Conservation (phyloP, 2,329 filamentous ascomycete genomes). For the Fusarium albosuccineum region DNA sequence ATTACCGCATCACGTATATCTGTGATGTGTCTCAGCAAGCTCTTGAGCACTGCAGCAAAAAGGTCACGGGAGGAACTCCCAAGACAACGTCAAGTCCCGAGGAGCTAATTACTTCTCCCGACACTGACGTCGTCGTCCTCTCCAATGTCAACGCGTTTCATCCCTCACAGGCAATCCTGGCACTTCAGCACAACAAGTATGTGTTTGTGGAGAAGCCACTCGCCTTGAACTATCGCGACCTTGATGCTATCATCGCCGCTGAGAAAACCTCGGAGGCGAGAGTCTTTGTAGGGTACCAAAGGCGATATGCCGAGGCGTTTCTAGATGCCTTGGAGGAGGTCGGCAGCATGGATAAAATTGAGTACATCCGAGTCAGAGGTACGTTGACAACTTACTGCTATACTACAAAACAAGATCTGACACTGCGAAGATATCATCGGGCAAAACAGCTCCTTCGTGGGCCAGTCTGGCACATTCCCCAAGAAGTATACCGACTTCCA, state of each 20-base stretch:
- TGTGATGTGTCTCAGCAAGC: conserved; percentile 62
- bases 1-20: conserved; percentile 62
- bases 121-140: conserved; percentile 68
- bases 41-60: conserved; percentile 44
- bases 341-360: conserved; percentile 62
- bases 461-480: conserved; percentile 62
- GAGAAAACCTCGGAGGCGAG: conserved; percentile 57
- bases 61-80: conserved; percentile 36
- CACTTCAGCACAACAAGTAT: conserved; percentile 66
- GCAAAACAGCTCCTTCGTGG: conserved; percentile 63
- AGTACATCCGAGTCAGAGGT: conserved; percentile 63
- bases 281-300: conserved; percentile 72
- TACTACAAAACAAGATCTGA: background rate
- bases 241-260: conserved; percentile 62
- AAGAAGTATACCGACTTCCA: conserved; percentile 49
- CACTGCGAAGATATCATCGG: conserved; percentile 55
- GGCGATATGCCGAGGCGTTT: conserved; percentile 71
- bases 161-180: conserved; percentile 62
- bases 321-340: conserved; percentile 67
- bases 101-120: conserved; percentile 56
- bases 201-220: conserved; percentile 72
- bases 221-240: conserved; percentile 61
- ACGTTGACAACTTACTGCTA: background rate
- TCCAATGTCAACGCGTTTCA: conserved; percentile 68
- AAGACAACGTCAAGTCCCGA: conserved; percentile 53